These are phyloP conservation scores for Chloranthus sessilifolius DNA, from an alignment of 164 flowering plant genomes.

Conservation along the genomic window DNA sequence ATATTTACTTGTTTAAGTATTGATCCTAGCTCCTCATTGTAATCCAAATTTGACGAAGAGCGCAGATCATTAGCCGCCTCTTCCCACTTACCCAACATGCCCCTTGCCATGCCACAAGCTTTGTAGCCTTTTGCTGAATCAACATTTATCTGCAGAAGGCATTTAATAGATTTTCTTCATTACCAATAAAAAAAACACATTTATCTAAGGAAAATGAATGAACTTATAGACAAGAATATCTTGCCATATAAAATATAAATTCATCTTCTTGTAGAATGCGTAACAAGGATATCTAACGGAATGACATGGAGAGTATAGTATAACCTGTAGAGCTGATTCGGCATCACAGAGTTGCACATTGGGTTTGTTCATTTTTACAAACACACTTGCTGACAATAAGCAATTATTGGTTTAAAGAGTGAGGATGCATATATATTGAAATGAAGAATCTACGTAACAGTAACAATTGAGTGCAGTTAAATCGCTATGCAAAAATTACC, in stretches of 20 bases:
- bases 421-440: not conserved
- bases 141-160: conserved; percentile 61
- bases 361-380: conserved; percentile 79
- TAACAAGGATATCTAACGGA: no score
- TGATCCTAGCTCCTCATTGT: no score
- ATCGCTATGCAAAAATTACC: conserved; percentile 27
- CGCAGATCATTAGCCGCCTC: no score
- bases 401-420: not conserved
- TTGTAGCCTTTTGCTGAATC: conserved; percentile 89
- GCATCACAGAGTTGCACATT: conserved; percentile 90
- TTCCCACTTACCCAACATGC: no score
- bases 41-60: no score
- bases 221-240: no score
- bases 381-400: conserved; percentile 63
- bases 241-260: no score
- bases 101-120: conserved; percentile 71
- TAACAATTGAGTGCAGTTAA: not conserved
- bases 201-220: no score
- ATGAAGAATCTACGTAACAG: not conserved
- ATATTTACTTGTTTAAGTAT: no score
- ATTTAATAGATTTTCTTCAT: conserved; percentile 8
- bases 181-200: no score
- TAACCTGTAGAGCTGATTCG: conserved; percentile 76
- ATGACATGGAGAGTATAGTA: not conserved
- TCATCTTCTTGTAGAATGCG: no score